Conservation (phyloP, 768 basidiomycete species). For the Tephrocybe rancida region DNA sequence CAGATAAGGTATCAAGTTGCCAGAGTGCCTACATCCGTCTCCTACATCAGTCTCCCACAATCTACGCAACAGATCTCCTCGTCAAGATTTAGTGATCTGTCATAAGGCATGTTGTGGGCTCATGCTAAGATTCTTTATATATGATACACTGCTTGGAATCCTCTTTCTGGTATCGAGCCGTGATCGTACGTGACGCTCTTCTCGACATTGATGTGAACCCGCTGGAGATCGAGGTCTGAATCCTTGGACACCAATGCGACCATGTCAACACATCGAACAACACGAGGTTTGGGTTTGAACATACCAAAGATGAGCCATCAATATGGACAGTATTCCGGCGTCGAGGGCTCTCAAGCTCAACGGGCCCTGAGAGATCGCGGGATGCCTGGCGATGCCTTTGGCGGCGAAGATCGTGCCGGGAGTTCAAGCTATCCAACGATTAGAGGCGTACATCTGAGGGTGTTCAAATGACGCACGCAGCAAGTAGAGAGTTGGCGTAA, state of each 20-base stretch:
- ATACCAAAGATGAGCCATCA: conserved; percentile 1
- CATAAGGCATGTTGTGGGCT: too few relatives aligned
- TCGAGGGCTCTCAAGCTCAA: background rate
- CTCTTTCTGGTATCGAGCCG: background rate
- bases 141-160: too few relatives aligned
- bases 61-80: background rate
- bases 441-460: background rate
- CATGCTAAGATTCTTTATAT: too few relatives aligned
- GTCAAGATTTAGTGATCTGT: too few relatives aligned
- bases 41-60: too few relatives aligned
- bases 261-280: background rate
- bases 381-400: background rate
- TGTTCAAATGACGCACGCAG: conserved; percentile 28
- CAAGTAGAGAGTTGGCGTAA: conserved; percentile 48
- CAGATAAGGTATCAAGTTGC: too few relatives aligned
- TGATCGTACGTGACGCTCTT: conserved; percentile 21
- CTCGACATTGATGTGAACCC: conserved; percentile 22
- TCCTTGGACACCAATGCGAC: background rate
- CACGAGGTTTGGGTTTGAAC: background rate
- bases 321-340: background rate
- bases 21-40: too few relatives aligned
- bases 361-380: background rate
- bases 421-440: conserved; percentile 17
- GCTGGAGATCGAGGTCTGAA: conserved; percentile 10
- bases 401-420: conserved; percentile 21